Evolutionary conservation across 106 monocot genomes (phyloP).

Genomic region (Apostasia shenzhenica): DNA sequence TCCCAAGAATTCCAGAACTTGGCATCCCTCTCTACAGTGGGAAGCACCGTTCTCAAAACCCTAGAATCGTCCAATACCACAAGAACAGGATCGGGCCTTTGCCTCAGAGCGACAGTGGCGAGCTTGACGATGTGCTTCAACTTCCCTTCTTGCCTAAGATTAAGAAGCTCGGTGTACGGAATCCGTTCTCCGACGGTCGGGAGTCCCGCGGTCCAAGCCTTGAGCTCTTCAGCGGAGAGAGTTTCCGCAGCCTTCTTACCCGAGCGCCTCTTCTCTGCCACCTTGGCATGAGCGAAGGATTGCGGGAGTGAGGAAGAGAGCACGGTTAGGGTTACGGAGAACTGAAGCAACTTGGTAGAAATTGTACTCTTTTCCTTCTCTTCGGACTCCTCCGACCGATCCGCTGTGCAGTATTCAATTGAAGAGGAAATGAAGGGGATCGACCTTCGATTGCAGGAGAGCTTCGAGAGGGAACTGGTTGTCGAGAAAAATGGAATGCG

Average conservation of each 20-base stretch:
- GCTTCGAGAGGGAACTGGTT: neutral
- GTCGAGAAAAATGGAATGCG: slow-evolving; percentile 12
- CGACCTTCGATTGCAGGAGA: neutral
- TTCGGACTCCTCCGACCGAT: neutral
- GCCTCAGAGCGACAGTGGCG: slow-evolving; percentile 24
- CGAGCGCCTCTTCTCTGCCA: slow-evolving; percentile 36
- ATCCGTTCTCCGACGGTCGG: slow-evolving; percentile 54
- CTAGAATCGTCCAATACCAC: slow-evolving; percentile 64
- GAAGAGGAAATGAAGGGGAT: neutral
- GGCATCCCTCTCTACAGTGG: slow-evolving; percentile 42
- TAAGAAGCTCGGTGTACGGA: slow-evolving; percentile 59
- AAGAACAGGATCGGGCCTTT: slow-evolving; percentile 50
- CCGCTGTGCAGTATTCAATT: neutral
- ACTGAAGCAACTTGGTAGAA: slow-evolving; percentile 18
- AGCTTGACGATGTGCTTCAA: slow-evolving; percentile 73
- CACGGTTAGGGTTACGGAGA: slow-evolving; percentile 51
- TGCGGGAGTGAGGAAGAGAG: slow-evolving; percentile 32
- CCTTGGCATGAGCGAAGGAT: slow-evolving; percentile 32
- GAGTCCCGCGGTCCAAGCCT: slow-evolving; percentile 49
- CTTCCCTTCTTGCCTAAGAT: slow-evolving; percentile 31
- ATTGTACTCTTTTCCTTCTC: slow-evolving; percentile 4
- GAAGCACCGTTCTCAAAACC: slow-evolving; percentile 56
- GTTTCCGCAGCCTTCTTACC: slow-evolving; percentile 30
- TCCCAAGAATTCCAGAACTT: slow-evolving; percentile 77
- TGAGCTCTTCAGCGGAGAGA: slow-evolving; percentile 57